Evolutionary conservation across 768 basidiomycete species (phyloP), one percentile per base, ranked within the genome.

Genomic region (Candolleomyces aberdarensis): DNA sequence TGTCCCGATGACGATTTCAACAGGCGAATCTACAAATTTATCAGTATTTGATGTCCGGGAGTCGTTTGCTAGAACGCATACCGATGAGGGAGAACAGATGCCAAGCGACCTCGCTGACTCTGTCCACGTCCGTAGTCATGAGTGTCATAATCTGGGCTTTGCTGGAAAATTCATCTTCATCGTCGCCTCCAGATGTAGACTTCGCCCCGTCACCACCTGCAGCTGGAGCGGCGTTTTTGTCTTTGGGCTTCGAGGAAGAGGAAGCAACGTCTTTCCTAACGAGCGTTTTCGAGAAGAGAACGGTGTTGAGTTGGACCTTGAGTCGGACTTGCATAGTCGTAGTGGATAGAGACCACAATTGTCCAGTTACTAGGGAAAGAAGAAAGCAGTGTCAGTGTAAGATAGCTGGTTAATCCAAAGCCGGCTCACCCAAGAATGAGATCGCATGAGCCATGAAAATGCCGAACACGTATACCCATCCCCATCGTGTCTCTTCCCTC

Each of bases 81-180:
- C 89, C 89, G 57, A 93, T 79, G 43, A 93, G 80, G 1, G 88
- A 77, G 69, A 90, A 92, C 56, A 89, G 64, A 69, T 93, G 89
- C 85, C 86, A 91, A 1, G 86, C 75, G 67, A 96, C 92, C 56
- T 96, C 92, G 71, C 89, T 86, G 62, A 96, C 88, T 57, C 94
- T 83, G 70, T 96, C 93, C 31, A 95, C 92, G 65, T 97, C 94
- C 5, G 93, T 94, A 7, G 94, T 96, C 91, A 96, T 95, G 32
- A 96, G 82, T 2, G 92, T 96, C 94, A 96, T 95, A 66, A 97
- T 87, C 75, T 96, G 85, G 6, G 85, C 83, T 68, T 87, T 87
- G 69, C 82, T 85, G 10, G 84, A 85, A 63, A 87, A 85, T 52
- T 85, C 84, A 26, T 83, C 81, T 59, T 86, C 84, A 8, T 26